Conservation (phyloP, 1,284 basidiomycete genomes). For the Vanrija sp. region DNA sequence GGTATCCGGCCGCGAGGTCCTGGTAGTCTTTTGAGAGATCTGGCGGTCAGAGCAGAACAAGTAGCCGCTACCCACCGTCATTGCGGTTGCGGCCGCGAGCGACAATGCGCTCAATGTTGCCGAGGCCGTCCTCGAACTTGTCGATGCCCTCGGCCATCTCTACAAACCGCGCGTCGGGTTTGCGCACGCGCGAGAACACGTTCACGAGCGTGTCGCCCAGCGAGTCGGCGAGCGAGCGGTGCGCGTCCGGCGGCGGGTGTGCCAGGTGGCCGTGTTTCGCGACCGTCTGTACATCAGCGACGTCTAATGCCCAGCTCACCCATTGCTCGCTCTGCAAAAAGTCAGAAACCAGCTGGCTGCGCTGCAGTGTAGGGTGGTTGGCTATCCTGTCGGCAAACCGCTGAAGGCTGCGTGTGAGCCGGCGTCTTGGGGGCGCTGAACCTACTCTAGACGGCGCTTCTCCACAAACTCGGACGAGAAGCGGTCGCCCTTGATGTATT, state of each 20-base stretch:
- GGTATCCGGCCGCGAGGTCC: conserved; percentile 89
- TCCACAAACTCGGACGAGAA: conserved; percentile 98
- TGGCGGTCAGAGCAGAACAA: conserved; percentile 50
- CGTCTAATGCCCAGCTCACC: conserved; percentile 55
- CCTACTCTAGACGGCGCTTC: conserved; percentile 80
- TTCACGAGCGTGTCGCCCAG: conserved; percentile 94
- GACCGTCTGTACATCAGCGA: conserved; percentile 63
- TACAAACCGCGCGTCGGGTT: conserved; percentile 93
- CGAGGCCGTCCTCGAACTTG: conserved; percentile 88
- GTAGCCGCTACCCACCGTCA: conserved; percentile 70
- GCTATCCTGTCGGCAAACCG: conserved; percentile 86
- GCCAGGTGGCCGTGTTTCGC: conserved; percentile 90
- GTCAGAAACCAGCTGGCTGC: conserved; percentile 79
- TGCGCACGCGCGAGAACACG: conserved; percentile 82
- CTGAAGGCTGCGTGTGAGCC: conserved; percentile 62
- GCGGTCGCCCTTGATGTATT: conserved; percentile 95
- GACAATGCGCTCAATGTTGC: conserved; percentile 74
- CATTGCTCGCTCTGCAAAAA: conserved; percentile 98
- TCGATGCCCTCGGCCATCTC: conserved; percentile 86
- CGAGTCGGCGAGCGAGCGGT: conserved; percentile 82
- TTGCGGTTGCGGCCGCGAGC: conserved; percentile 68
- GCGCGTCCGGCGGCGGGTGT: conserved; percentile 77
- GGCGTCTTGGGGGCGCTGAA: conserved; percentile 6
- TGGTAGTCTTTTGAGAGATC: conserved; percentile 96
- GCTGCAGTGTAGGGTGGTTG: conserved; percentile 90